A percentile compares a stretch with the other conserved stretches of the same genome.
phyloP scores from a whole-genome alignment of 441 rosid species.

The Sinapis alba region DNA sequence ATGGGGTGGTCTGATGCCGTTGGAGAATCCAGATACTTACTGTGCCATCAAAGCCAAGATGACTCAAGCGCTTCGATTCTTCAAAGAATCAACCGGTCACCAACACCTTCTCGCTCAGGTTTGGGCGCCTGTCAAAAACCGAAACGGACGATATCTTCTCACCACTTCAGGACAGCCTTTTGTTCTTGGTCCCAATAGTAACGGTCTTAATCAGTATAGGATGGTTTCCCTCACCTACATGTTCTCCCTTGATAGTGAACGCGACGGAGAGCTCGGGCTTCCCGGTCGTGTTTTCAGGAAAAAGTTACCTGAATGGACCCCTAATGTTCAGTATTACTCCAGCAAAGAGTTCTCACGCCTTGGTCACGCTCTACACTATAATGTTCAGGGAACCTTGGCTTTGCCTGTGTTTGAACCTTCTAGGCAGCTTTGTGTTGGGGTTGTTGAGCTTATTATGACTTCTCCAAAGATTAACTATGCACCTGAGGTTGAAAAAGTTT shows the following conservation, averaged over 20 bases:
- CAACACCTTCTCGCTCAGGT: conserved; percentile 89
- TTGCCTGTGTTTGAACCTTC: conserved; percentile 91
- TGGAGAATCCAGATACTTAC: conserved; percentile 63
- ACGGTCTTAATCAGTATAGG: conserved; percentile 81
- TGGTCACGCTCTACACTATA: conserved; percentile 67
- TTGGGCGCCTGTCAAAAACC: conserved; percentile 86
- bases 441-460: conserved; percentile 90
- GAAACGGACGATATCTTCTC: conserved; percentile 54
- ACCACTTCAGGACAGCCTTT: conserved; percentile 95
- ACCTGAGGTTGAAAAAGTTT: conserved; percentile 95
- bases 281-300: conserved; percentile 91
- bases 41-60: conserved; percentile 79
- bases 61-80: conserved; percentile 78
- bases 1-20: conserved; percentile 46
- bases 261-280: conserved; percentile 73
- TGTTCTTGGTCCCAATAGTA: conserved; percentile 70
- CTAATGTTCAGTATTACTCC: conserved; percentile 87
- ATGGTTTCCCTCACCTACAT: conserved; percentile 74
- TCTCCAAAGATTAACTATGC: conserved; percentile 84
- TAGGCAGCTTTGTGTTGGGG: conserved; percentile 79
- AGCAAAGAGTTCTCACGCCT: conserved; percentile 80
- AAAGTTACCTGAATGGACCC: conserved; percentile 93
- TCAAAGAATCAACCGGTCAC: conserved; percentile 82
- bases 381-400: conserved; percentile 88
- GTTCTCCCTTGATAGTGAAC: conserved; percentile 79